Evolutionary conservation across 345 rosid species (phyloP).

Genomic region (Bruguiera sexangula): DNA sequence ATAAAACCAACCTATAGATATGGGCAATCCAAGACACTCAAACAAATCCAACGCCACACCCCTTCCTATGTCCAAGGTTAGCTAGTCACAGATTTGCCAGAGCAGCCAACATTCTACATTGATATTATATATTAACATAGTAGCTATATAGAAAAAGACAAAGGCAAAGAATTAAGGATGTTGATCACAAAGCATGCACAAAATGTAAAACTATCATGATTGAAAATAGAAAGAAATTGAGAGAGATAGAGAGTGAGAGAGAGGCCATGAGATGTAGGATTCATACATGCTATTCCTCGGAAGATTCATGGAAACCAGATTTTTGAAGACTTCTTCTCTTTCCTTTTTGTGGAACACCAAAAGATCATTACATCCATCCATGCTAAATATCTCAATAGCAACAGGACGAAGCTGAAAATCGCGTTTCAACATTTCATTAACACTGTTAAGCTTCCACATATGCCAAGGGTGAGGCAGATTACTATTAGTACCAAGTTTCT

Average conservation of each 20-base stretch:
- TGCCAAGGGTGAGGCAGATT: conserved; percentile 92
- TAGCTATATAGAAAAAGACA: no score
- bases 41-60: no score
- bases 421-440: conserved; percentile 94
- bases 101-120: no score
- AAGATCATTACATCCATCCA: conserved; percentile 98
- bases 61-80: no score
- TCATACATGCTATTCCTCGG: conserved; percentile 92
- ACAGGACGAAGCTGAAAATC: conserved; percentile 99
- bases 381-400: conserved; percentile 96
- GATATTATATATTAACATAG: no score
- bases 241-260: neutral
- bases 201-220: no score
- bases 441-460: conserved; percentile 96
- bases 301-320: conserved; percentile 91
- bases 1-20: no score
- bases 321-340: conserved; percentile 97
- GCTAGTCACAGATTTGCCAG: no score
- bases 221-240: neutral
- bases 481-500: conserved; percentile 64
- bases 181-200: no score
- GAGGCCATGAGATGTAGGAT: conserved; percentile 17
- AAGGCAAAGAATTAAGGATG: no score
- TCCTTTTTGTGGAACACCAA: conserved; percentile 96
- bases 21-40: no score